phyloP scores from a whole-genome alignment of 2,329 filamentous ascomycete genomes.

The Microcyclospora pomicola region DNA sequence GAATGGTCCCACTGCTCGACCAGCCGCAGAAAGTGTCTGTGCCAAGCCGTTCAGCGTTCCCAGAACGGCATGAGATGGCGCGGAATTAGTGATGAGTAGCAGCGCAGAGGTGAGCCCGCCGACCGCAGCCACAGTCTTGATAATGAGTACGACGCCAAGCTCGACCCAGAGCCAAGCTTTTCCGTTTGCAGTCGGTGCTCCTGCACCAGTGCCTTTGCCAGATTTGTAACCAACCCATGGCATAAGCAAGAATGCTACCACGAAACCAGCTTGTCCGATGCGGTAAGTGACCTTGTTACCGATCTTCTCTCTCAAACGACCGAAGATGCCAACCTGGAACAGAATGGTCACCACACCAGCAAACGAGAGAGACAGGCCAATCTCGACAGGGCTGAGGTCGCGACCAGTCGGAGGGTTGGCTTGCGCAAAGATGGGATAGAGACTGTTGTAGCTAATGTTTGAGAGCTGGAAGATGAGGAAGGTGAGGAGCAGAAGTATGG shows the following conservation, averaged over 20 bases:
- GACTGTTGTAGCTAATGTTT: conserved; percentile 88
- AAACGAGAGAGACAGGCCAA: conserved; percentile 73
- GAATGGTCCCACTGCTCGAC: conserved; percentile 77
- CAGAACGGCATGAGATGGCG: conserved; percentile 69
- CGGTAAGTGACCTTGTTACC: conserved; percentile 82
- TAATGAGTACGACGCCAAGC: conserved; percentile 62
- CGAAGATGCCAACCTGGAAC: conserved; percentile 80
- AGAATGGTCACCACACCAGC: conserved; percentile 74
- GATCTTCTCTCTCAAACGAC: conserved; percentile 59
- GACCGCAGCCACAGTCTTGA: conserved; percentile 84
- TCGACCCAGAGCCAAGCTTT: conserved; percentile 64
- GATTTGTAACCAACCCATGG: conserved; percentile 75
- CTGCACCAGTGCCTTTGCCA: conserved; percentile 30
- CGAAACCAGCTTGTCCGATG: conserved; percentile 62
- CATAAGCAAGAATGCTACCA: conserved; percentile 71
- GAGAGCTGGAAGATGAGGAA: conserved; percentile 89
- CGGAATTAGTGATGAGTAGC: conserved; percentile 83
- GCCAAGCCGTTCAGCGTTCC: conserved; percentile 88
- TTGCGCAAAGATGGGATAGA: conserved; percentile 87
- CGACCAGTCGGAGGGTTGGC: conserved; percentile 63
- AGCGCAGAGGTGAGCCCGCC: conserved; percentile 82
- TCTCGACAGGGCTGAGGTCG: conserved; percentile 59
- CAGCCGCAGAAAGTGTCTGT: conserved; percentile 82
- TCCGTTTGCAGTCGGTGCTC: conserved; percentile 40
- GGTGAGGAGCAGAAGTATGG: conserved; percentile 64